Base-by-base conservation (phyloP, 148 eudicot species). In the Camellia sinensis region DNA sequence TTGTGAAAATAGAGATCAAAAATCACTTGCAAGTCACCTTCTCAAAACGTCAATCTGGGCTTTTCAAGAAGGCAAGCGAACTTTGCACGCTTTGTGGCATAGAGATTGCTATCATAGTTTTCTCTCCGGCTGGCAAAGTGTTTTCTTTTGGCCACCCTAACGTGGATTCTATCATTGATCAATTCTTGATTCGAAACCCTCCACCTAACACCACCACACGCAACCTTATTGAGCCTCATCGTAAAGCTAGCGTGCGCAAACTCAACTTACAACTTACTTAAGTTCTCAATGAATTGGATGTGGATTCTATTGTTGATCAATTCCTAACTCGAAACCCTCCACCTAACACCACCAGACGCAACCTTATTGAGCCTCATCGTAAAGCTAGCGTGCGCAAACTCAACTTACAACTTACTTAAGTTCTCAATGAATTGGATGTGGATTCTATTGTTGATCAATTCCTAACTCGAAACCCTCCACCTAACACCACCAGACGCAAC, bases 51-150 rank as follows among this genome's bases (percentile, higher is more conserved):
- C 92, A 92, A 14, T 17, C 80, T 19, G 92, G 94, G 0, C 84
- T 91, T 1, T 89, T 91, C 81, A 89, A 88, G 71, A 91, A 91
- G 60, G 91, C 92, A 1, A 83, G 89, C 22, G 94, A 91, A 61
- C 87, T 91, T 6, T 85, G 88, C 71, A 87, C 88, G 0, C 89
- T 91, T 8, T 87, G 89, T 72, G 94, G 92, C 0, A 81, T 87
- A 0, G 89, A 91, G 29, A 79, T 84, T 5, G 80, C 79, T 3
- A 81, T 91, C 9, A 67, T 91, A 12, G 89, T 87, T 2, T 86
- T 85, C 46, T 91, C 94, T 13, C 91, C 94, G 0, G 88, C 89
- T 0, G 82, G 84, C 15, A 91, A 91, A 46, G 80, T 88, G 0
- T 86, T 85, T 77, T 85, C 94, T 37, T 91, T 91, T 9, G 89